Evolutionary conservation across 345 rosid species (phyloP).

Genomic region (Pugionium cornutum): DNA sequence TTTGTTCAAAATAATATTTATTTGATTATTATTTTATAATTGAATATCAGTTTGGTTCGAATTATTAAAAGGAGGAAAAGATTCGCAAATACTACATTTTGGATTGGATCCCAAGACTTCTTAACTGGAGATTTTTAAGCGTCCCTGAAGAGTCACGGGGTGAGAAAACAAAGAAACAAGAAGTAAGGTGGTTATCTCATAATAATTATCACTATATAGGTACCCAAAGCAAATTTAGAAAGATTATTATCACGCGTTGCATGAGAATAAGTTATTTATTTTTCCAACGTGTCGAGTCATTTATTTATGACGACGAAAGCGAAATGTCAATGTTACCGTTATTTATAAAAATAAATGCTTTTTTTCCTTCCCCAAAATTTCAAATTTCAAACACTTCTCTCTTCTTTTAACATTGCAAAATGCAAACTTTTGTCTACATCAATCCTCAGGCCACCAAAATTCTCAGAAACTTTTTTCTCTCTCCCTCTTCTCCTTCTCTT

Average conservation of each 20-base stretch:
- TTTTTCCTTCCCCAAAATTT: constrained; percentile 38
- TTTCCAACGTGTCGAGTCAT: constrained; percentile 7
- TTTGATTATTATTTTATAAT: too few relatives aligned
- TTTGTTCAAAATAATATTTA: too few relatives aligned
- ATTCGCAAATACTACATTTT: too few relatives aligned
- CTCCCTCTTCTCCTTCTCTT: constrained; percentile 15
- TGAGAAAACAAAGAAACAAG: neutral
- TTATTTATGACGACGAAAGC: constrained; percentile 38
- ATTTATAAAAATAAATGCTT: neutral
- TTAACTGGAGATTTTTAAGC: too few relatives aligned
- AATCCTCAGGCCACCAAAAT: constrained; percentile 34
- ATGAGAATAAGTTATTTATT: constrained; percentile 11
- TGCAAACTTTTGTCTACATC: constrained; percentile 24
- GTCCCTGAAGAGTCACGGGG: neutral
- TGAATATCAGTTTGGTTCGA: too few relatives aligned
- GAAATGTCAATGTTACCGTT: constrained; percentile 43
- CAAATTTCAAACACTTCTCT: constrained; percentile 50
- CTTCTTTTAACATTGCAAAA: constrained; percentile 33
- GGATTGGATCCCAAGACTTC: too few relatives aligned
- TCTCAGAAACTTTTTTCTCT: constrained; percentile 17
- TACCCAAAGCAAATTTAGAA: constrained; percentile 19
- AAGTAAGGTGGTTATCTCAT: neutral
- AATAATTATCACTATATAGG: neutral
- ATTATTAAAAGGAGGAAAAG: too few relatives aligned
- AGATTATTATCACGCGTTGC: constrained; percentile 30